phyloP scores from a whole-genome alignment of 306 rosid genomes.

The Trifolium subterraneum region DNA sequence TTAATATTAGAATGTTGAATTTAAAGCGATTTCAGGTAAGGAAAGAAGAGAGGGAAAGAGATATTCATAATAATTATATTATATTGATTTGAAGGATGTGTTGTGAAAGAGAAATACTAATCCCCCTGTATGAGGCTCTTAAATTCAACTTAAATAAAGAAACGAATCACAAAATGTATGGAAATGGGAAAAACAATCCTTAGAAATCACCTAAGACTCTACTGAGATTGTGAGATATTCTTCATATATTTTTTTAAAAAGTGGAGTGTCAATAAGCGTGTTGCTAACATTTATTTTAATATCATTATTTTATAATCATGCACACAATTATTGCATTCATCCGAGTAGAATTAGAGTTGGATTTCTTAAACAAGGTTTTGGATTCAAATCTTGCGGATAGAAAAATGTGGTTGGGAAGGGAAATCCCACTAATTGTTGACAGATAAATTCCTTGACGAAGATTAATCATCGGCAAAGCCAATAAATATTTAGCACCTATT shows the following conservation, averaged over 20 bases:
- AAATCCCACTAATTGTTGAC: not conserved
- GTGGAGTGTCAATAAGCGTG: not conserved
- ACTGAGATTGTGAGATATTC: not conserved
- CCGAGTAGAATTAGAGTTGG: not conserved
- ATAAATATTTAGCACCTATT: not conserved
- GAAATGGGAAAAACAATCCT: not conserved
- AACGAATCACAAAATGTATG: not conserved
- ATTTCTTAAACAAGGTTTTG: not conserved
- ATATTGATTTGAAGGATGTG: not conserved
- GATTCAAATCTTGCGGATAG: not conserved
- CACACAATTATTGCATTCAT: not conserved
- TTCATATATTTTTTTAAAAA: not conserved
- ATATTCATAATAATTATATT: not conserved
- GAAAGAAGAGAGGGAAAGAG: not conserved
- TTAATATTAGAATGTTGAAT: conserved; percentile 15
- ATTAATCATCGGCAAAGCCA: not conserved
- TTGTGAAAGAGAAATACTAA: not conserved
- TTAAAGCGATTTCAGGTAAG: not conserved
- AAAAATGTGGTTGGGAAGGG: not conserved
- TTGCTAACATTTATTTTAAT: conserved; percentile 22
- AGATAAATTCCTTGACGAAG: not conserved
- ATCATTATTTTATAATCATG: conserved; percentile 33
- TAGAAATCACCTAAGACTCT: not conserved
- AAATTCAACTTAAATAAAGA: not conserved
- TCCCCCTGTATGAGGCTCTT: not conserved